Base-by-base conservation (phyloP, 305 asterid species). In the Fraxinus sp. region DNA sequence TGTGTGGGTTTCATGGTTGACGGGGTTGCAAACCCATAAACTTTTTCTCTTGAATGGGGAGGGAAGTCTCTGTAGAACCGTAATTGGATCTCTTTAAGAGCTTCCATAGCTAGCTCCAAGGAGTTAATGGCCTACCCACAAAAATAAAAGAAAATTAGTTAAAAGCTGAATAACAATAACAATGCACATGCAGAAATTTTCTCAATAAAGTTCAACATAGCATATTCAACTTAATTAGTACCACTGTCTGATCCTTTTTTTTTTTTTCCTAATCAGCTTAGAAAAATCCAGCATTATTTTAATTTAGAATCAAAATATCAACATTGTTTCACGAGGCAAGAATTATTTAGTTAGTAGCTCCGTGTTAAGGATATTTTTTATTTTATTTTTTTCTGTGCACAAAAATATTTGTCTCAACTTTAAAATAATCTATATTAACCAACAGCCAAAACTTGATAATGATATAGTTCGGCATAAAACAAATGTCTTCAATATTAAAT, bases 1-100 rank as follows among this genome's bases (percentile, higher is more conserved):
- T 94, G 98, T 80, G 99, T 96, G 79, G 99, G 99, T 87, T 96
- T 96, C 97, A 96, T 93, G 86, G 99, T 96, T 4, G 99, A 96
- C 68, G 99, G 99, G 78, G 98, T 92, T 57, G 98, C 98, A 87
- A 92, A 96, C 79, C 92, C 96, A 83, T 96, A 94, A 66, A 89
- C 89, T 84, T 91, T 20, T 86, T 96, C 99, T 35, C 86, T 86
- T 78, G 92, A 92, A 89, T 96, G 98, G 62, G 97, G 94, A 18
- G 99, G 98, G 84, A 96, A 96, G 85, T 96, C 98, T 84, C 77
- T 83, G 86, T 94, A 93, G 89, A 96, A 96, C 75, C 92, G 90
- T 80, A 55, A 73, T 77, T 96, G 99, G 43, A 96, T 94, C 80
- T 81, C 96, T 91, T 94, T 94, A 32, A 93, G 89, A 43, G 97